These are phyloP conservation scores for Climacium dendroides DNA, from an alignment of 225 moss, liverwort and hornwort genomes.

Conservation along the genomic window DNA sequence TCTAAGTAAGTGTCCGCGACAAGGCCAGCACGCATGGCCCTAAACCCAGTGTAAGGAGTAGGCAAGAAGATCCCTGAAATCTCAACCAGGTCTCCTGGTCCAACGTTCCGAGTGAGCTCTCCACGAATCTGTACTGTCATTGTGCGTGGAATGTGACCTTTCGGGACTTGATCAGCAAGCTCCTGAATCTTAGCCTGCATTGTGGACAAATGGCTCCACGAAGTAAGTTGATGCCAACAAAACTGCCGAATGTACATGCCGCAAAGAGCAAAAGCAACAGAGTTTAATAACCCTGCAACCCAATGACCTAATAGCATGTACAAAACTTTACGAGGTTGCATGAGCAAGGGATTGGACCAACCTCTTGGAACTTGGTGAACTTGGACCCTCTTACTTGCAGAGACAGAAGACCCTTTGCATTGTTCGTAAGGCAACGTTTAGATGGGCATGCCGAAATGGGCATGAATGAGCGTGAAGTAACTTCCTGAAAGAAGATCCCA, in stretches of 20 bases:
- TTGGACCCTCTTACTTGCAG: slow-evolving; percentile 97
- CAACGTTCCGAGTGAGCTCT: slow-evolving; percentile 84
- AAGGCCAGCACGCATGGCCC: slow-evolving; percentile 94
- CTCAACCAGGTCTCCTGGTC: slow-evolving; percentile 92
- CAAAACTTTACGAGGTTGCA: background rate
- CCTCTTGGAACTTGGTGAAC: slow-evolving; percentile 97
- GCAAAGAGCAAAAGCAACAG: background rate
- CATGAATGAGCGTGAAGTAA: slow-evolving; percentile 86
- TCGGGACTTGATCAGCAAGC: slow-evolving; percentile 90
- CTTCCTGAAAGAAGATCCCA: slow-evolving; percentile 47
- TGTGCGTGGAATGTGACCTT: slow-evolving; percentile 89
- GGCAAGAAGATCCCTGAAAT: slow-evolving; percentile 92
- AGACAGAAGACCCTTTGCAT: slow-evolving; percentile 65
- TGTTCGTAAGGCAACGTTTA: slow-evolving; percentile 59
- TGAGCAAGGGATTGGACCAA: background rate
- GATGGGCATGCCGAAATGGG: slow-evolving; percentile 86
- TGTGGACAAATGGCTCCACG: background rate
- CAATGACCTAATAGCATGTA: background rate
- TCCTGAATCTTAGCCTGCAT: slow-evolving; percentile 95
- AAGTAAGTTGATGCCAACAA: background rate
- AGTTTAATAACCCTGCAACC: background rate
- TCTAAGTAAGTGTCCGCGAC: slow-evolving; percentile 92
- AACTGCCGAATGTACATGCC: background rate
- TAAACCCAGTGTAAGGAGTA: slow-evolving; percentile 90
- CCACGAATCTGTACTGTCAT: slow-evolving; percentile 93